These are phyloP conservation scores for Viola pubescens DNA, from an alignment of 441 rosid species.

Conservation along the genomic window DNA sequence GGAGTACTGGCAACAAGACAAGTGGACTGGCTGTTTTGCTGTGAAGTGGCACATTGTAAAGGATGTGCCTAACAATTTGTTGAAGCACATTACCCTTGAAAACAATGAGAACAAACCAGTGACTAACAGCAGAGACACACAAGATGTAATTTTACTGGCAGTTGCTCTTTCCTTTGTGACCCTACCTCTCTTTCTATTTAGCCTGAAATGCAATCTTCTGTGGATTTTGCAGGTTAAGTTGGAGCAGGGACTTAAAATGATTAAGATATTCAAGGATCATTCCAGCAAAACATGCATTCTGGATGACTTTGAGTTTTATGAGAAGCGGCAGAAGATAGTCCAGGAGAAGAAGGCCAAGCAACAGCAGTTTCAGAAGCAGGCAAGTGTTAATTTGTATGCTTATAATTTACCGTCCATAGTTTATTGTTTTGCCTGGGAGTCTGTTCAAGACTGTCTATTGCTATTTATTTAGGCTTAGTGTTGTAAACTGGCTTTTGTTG, in stretches of 20 bases:
- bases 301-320: constrained; percentile 76
- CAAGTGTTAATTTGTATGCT: neutral
- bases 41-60: constrained; percentile 74
- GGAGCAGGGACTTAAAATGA: constrained; percentile 53
- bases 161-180: neutral
- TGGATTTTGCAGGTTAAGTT: constrained; percentile 39
- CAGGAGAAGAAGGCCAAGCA: constrained; percentile 68
- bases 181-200: neutral
- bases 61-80: constrained; percentile 64
- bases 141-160: constrained; percentile 41
- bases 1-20: constrained; percentile 83
- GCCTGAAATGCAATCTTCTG: neutral
- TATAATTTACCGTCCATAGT: neutral
- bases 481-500: neutral
- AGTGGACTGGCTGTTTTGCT: constrained; percentile 79
- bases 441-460: neutral
- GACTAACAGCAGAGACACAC: constrained; percentile 78
- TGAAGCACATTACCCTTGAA: constrained; percentile 69
- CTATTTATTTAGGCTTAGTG: neutral
- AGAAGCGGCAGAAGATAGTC: constrained; percentile 54
- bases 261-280: constrained; percentile 64
- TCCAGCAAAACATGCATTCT: constrained; percentile 53
- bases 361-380: constrained; percentile 50
- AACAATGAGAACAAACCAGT: constrained; percentile 85
- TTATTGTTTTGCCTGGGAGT: neutral